These are phyloP conservation scores for Candida michaelii DNA, from an alignment of 805 yeast species.

Conservation along the genomic window DNA sequence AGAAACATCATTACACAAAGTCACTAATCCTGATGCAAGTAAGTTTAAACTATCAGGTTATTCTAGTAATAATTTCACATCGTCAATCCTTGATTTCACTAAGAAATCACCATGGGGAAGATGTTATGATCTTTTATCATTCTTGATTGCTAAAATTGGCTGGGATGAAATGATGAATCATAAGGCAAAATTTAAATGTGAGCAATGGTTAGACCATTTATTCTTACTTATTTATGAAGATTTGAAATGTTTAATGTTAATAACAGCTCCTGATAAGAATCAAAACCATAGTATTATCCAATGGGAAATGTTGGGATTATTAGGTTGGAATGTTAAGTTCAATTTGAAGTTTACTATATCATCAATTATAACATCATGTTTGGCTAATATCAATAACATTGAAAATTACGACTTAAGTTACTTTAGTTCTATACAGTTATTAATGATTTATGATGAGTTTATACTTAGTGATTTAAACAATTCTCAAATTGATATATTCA, in stretches of 20 bases:
- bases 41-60: conserved; percentile 31
- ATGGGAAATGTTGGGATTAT: conserved; percentile 71
- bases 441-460: conserved; percentile 48
- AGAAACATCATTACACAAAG: conserved; percentile 27
- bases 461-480: conserved; percentile 34
- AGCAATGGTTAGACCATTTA: conserved; percentile 75
- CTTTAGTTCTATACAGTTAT: conserved; percentile 51
- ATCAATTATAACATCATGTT: conserved; percentile 47
- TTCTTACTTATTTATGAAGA: conserved; percentile 72
- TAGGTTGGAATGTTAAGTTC: conserved; percentile 45
- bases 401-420: conserved; percentile 60
- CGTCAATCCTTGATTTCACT: conserved; percentile 33
- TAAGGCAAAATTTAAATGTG: conserved; percentile 51
- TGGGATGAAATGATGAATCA: conserved; percentile 76
- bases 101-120: conserved; percentile 43
- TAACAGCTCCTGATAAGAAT: conserved; percentile 22
- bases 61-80: conserved; percentile 26
- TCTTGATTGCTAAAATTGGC: conserved; percentile 66
- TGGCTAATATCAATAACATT: conserved; percentile 44
- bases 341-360: conserved; percentile 38
- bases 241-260: conserved; percentile 27
- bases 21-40: conserved; percentile 27
- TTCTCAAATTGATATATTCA: conserved; percentile 30
- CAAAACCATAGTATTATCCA: conserved; percentile 60
- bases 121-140: conserved; percentile 65